Evolutionary conservation across 352 stramenopile genomes (phyloP).

Genomic region (Phytophthora citrophthora): DNA sequence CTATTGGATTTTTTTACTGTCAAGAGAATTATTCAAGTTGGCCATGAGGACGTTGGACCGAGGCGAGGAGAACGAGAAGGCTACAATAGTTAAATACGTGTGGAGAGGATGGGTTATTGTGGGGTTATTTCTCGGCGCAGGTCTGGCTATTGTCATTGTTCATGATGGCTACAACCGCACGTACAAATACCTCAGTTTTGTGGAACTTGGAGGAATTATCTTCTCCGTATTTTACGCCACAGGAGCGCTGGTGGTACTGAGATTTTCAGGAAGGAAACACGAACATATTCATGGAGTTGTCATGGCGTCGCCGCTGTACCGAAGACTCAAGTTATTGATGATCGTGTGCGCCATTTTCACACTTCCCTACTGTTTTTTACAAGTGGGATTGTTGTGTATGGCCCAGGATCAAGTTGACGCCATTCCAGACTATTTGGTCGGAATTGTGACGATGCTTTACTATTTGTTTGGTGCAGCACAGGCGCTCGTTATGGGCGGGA

Average conservation of each 20-base stretch:
- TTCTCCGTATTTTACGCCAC: conserved; percentile 55
- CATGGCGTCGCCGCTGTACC: conserved; percentile 72
- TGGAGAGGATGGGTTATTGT: conserved; percentile 41
- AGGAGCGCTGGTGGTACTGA: conserved; percentile 46
- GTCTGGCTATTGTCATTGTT: conserved; percentile 47
- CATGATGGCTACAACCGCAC: conserved; percentile 59
- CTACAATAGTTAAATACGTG: conserved; percentile 57
- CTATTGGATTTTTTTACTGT: conserved; percentile 73
- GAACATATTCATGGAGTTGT: conserved; percentile 76
- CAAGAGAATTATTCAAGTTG: conserved; percentile 64
- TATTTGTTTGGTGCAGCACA: conserved; percentile 70
- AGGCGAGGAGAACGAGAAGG: conserved; percentile 51
- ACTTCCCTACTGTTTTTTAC: conserved; percentile 66
- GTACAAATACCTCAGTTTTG: conserved; percentile 61
- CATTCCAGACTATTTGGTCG: conserved; percentile 63
- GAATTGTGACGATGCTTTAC: conserved; percentile 64
- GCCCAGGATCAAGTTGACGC: conserved; percentile 44
- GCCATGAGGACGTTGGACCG: conserved; percentile 65
- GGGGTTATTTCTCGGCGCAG: conserved; percentile 37
- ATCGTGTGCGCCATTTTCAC: conserved; percentile 70
- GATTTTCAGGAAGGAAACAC: conserved; percentile 60
- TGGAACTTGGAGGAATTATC: conserved; percentile 55
- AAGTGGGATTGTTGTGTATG: conserved; percentile 55
- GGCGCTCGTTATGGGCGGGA: conserved; percentile 72
- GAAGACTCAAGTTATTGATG: conserved; percentile 71